Evolutionary conservation across 164 flowering plant species (phyloP).

Genomic region (Sextonia rubra): DNA sequence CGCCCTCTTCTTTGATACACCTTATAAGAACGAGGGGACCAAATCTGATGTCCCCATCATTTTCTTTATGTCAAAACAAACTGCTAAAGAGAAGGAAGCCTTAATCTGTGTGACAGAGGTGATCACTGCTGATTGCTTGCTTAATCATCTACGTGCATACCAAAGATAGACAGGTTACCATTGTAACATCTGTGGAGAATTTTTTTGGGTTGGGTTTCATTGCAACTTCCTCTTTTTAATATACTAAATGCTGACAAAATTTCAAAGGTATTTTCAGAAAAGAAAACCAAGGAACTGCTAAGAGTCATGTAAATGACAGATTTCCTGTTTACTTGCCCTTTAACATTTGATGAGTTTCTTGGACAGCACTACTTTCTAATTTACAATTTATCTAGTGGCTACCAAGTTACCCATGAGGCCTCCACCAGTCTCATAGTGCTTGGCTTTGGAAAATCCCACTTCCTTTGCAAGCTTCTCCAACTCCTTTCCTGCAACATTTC

Average conservation of each 20-base stretch:
- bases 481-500: constrained; percentile 52
- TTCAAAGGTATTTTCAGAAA: background rate
- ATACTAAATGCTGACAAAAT: background rate
- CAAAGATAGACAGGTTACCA: too few relatives aligned
- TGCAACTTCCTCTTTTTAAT: background rate
- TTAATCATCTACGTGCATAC: too few relatives aligned
- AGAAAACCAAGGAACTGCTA: background rate
- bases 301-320: background rate
- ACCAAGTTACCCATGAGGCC: constrained; percentile 89
- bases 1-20: too few relatives aligned
- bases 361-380: background rate
- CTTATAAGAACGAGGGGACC: too few relatives aligned
- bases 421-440: constrained; percentile 66
- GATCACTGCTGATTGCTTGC: too few relatives aligned
- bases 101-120: too few relatives aligned
- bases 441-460: constrained; percentile 72
- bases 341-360: too few relatives aligned
- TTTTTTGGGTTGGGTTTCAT: background rate
- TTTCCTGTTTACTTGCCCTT: background rate
- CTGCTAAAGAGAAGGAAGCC: too few relatives aligned
- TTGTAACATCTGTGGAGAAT: background rate
- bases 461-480: constrained; percentile 72
- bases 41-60: too few relatives aligned
- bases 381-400: constrained; percentile 43
- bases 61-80: too few relatives aligned